Evolutionary conservation across 495 filamentous ascomycete genomes (phyloP).

Genomic region (Clavariopsis aquatica): DNA sequence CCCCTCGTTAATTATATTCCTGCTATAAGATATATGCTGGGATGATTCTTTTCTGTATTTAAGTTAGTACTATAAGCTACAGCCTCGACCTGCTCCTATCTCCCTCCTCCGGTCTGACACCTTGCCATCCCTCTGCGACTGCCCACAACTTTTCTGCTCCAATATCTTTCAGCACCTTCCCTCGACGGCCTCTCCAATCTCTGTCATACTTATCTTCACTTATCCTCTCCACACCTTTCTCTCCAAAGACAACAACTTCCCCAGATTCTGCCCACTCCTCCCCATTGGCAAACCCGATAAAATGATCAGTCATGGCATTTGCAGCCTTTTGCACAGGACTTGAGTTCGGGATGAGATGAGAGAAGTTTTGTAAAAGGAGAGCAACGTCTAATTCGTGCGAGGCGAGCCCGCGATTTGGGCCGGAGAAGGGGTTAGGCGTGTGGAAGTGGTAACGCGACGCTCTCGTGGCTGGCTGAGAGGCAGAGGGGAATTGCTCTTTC

Average conservation of each 20-base stretch:
- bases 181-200: slow-evolving; percentile 11
- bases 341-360: background rate
- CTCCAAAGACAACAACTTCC: slow-evolving; percentile 8
- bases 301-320: slow-evolving; percentile 10
- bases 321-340: background rate
- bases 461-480: background rate
- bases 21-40: background rate
- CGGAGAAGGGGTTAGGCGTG: slow-evolving; percentile 20
- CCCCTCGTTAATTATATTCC: background rate
- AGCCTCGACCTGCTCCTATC: background rate
- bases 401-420: slow-evolving; percentile 3
- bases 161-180: slow-evolving; percentile 21
- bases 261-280: slow-evolving; percentile 16
- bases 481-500: background rate
- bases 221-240: slow-evolving; percentile 1
- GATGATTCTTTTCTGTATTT: too few species aligned
- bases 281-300: slow-evolving; percentile 21
- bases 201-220: slow-evolving; percentile 12
- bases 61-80: background rate
- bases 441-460: slow-evolving; percentile 22
- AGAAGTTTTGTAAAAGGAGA: slow-evolving; percentile 12
- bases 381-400: slow-evolving; percentile 30
- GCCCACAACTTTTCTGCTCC: slow-evolving; percentile 17
- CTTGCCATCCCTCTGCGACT: slow-evolving; percentile 28
- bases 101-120: slow-evolving; percentile 20